Conservation (phyloP, 2,329 filamentous ascomycete species). For the Verticillium nubilum region DNA sequence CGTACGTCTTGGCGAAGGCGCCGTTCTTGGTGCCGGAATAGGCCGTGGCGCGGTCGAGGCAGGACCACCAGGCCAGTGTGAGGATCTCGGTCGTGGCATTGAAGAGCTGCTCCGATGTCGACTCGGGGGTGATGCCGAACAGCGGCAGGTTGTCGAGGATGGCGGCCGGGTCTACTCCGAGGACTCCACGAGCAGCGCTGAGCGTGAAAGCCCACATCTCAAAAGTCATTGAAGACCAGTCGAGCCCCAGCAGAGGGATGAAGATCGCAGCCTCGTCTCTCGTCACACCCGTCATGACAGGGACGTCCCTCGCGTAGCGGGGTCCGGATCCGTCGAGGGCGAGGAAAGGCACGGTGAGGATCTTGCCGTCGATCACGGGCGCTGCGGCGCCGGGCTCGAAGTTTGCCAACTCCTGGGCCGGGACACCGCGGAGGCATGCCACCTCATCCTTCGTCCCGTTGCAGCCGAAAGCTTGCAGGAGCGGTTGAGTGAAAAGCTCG, state of each 20-base stretch:
- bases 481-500: slow-evolving; percentile 38
- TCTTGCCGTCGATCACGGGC: slow-evolving; percentile 53
- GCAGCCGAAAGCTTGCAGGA: slow-evolving; percentile 48
- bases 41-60: slow-evolving; percentile 26
- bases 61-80: slow-evolving; percentile 18
- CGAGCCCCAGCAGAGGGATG: neutral
- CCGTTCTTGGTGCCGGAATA: slow-evolving; percentile 22
- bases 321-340: neutral
- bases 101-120: neutral
- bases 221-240: neutral
- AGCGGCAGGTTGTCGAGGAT: neutral
- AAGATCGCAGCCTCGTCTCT: neutral
- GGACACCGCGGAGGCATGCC: slow-evolving; percentile 44
- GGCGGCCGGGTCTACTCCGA: neutral
- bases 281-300: neutral
- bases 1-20: slow-evolving; percentile 25
- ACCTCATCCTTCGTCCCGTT: slow-evolving; percentile 42
- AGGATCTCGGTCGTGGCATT: neutral
- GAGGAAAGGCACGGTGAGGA: slow-evolving; percentile 27
- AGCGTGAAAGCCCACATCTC: neutral
- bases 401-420: slow-evolving; percentile 32
- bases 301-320: neutral
- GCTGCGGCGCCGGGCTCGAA: slow-evolving; percentile 37
- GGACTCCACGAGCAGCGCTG: neutral
- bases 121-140: neutral